These are phyloP conservation scores for Pichiaceae sp. DNA, from an alignment of 1,139 yeast species.

Conservation along the genomic window DNA sequence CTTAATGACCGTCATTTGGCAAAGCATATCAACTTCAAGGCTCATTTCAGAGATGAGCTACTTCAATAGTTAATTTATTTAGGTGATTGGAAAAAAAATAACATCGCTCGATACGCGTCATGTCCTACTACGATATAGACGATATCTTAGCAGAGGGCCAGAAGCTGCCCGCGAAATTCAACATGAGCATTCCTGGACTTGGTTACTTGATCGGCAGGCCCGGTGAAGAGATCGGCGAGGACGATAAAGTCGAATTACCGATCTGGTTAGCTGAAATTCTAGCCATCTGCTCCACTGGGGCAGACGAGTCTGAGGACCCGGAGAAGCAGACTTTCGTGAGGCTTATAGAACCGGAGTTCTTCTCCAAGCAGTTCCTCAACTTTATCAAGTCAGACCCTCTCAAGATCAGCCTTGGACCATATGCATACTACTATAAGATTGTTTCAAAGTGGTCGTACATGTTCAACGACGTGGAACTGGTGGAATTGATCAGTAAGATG, in stretches of 20 bases:
- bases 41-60: conserved; percentile 84
- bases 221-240: conserved; percentile 52
- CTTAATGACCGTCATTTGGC: conserved; percentile 69
- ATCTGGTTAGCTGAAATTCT: conserved; percentile 82
- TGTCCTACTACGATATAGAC: conserved; percentile 71
- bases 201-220: conserved; percentile 86
- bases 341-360: conserved; percentile 59
- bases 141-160: conserved; percentile 63
- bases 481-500: conserved; percentile 37
- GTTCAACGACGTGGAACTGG: conserved; percentile 58
- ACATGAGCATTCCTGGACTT: conserved; percentile 70
- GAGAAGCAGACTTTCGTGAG: conserved; percentile 49
- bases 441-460: conserved; percentile 69
- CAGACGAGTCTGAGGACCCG: conserved; percentile 20
- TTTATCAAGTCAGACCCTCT: conserved; percentile 74
- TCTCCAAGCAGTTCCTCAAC: conserved; percentile 57
- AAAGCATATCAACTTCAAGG: conserved; percentile 79
- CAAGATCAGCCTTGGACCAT: conserved; percentile 56
- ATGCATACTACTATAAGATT: conserved; percentile 58
- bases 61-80: conserved; percentile 49
- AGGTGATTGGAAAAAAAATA: not conserved
- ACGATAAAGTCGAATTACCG: conserved; percentile 72
- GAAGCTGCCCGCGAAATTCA: conserved; percentile 72
- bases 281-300: conserved; percentile 41
- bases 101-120: conserved; percentile 1